These are phyloP conservation scores for Nakaseomyces kungkrabaensis DNA, from an alignment of 1,139 yeast genomes.

Conservation along the genomic window DNA sequence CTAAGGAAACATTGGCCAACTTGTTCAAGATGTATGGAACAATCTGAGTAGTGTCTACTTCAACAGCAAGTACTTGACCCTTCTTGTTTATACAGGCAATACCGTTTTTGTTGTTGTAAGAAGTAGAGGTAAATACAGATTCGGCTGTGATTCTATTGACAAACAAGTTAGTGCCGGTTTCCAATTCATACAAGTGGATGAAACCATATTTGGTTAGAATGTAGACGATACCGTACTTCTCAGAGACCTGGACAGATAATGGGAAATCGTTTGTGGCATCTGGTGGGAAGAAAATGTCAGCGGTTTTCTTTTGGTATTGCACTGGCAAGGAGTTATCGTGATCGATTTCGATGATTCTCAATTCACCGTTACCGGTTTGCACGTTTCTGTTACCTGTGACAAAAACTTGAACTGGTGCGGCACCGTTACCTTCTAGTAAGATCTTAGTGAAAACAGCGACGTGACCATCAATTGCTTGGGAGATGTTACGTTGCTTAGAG, in stretches of 20 bases:
- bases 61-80: conserved; percentile 93
- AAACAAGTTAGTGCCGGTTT: conserved; percentile 83
- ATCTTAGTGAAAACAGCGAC: conserved; percentile 82
- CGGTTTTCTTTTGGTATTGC: conserved; percentile 71
- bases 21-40: conserved; percentile 86
- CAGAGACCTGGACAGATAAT: conserved; percentile 78
- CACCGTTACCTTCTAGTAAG: conserved; percentile 59
- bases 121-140: conserved; percentile 84
- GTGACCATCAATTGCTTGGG: conserved; percentile 97
- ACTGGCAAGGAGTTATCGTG: conserved; percentile 79
- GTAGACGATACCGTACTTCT: conserved; percentile 78
- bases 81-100: conserved; percentile 86
- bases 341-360: conserved; percentile 93
- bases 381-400: conserved; percentile 81
- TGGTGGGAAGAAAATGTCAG: conserved; percentile 92
- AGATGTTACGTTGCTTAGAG: conserved; percentile 78
- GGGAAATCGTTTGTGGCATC: conserved; percentile 97
- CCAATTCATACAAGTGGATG: conserved; percentile 90
- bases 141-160: conserved; percentile 96
- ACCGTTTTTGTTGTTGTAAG: conserved; percentile 68
- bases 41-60: conserved; percentile 73
- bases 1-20: conserved; percentile 77
- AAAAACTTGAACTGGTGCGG: conserved; percentile 69
- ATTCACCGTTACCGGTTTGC: conserved; percentile 66
- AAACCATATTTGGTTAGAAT: conserved; percentile 92